Percentiles rank a stretch among this genome's conserved stretches.
phyloP scores from a whole-genome alignment of 306 rosid species.

The Rosa chinensis region DNA sequence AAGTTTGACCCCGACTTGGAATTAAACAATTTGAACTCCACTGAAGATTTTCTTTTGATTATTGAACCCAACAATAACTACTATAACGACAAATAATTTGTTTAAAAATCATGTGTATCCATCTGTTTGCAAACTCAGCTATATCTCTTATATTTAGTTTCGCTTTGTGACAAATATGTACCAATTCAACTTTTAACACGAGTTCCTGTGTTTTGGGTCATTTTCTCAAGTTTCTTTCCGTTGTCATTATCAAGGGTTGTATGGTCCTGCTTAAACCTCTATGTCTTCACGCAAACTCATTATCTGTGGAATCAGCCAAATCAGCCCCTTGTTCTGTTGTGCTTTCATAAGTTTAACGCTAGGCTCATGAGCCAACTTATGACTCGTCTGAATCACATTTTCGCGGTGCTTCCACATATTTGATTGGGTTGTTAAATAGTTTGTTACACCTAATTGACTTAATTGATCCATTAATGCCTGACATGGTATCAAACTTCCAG shows the following conservation, averaged over 20 bases:
- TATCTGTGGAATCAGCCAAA: conserved; percentile 5
- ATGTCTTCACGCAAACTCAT: not conserved
- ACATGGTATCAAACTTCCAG: not conserved
- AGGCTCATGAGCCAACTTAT: conserved; percentile 4
- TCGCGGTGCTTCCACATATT: not conserved
- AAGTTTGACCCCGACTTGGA: not conserved
- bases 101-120: not conserved
- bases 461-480: not conserved
- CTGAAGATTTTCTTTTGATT: not conserved
- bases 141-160: too few species aligned
- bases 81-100: not conserved
- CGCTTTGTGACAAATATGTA: not conserved
- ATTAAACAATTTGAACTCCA: not conserved
- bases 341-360: not conserved
- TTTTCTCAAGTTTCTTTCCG: conserved; percentile 6
- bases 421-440: not conserved
- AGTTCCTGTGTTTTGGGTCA: conserved; percentile 8
- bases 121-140: not conserved
- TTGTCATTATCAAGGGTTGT: not conserved
- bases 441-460: not conserved
- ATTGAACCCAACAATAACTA: not conserved
- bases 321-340: not conserved
- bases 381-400: conserved; percentile 16
- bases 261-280: conserved; percentile 17
- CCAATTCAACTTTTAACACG: conserved; percentile 17